These are phyloP conservation scores for Cryphonectria parasitica DNA, from an alignment of 2,329 filamentous ascomycete genomes.

Conservation along the genomic window DNA sequence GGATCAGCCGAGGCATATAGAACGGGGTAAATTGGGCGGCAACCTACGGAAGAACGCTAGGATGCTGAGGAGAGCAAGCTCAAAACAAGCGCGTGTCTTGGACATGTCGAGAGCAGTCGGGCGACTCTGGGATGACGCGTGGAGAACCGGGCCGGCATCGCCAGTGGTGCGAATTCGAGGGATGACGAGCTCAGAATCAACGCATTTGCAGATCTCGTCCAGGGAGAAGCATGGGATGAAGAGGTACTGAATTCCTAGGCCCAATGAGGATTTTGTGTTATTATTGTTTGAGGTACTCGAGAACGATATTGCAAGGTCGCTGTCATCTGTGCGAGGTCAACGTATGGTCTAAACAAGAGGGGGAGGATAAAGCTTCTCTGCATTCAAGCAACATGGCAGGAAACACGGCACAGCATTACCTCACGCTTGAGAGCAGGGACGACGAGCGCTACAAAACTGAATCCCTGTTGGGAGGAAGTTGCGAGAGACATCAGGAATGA, in stretches of 20 bases:
- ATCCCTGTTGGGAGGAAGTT: background rate
- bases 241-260: background rate
- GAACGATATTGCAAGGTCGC: background rate
- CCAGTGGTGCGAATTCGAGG: background rate
- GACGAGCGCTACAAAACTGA: background rate
- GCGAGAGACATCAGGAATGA: background rate
- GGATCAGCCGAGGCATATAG: background rate
- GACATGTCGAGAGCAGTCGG: background rate
- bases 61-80: constrained; percentile 2
- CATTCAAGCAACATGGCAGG: background rate
- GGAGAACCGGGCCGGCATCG: background rate
- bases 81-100: background rate
- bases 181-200: background rate
- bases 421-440: background rate
- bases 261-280: background rate
- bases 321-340: background rate
- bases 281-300: background rate
- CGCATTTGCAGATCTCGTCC: background rate
- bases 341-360: background rate
- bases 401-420: background rate
- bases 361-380: background rate
- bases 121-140: background rate
- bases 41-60: background rate
- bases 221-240: too few species aligned
- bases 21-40: too few species aligned